Conservation (phyloP, 352 stramenopile genomes). For the Saprolegnia parasitica region DNA sequence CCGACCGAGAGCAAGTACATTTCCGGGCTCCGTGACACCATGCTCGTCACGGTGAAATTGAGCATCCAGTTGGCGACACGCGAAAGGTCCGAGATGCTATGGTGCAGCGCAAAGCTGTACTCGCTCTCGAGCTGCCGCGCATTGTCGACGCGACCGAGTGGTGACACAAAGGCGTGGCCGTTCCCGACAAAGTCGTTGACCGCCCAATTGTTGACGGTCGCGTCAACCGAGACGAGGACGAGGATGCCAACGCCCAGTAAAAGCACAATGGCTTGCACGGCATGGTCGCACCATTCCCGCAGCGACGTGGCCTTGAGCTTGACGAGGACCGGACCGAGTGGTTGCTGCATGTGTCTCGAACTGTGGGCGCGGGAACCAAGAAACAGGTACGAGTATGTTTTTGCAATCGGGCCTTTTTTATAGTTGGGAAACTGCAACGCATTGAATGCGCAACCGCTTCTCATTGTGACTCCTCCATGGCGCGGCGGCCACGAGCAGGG, state of each 20-base stretch:
- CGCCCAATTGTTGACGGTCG: slow-evolving; percentile 13
- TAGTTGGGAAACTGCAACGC: too few species aligned
- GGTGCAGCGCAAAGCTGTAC: neutral
- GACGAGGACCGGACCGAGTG: too few species aligned
- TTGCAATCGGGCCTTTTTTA: too few species aligned
- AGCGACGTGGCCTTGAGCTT: too few species aligned
- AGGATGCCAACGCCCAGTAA: neutral
- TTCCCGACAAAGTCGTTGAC: slow-evolving; percentile 26
- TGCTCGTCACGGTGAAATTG: neutral
- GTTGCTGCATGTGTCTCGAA: too few species aligned
- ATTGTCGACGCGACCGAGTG: neutral
- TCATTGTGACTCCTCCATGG: too few species aligned
- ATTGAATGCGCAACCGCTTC: too few species aligned
- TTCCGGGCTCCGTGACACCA: neutral
- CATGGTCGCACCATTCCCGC: too few species aligned
- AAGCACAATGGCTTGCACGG: neutral
- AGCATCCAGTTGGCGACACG: neutral
- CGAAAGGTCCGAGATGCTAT: neutral
- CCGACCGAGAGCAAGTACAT: slow-evolving; percentile 13
- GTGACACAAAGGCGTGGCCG: neutral
- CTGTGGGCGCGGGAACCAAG: too few species aligned
- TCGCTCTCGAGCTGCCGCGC: neutral
- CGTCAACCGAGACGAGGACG: slow-evolving; percentile 2
- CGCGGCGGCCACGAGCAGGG: too few species aligned
- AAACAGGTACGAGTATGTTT: too few species aligned